Conservation (phyloP, 805 yeast species). For the Trichomonascus vanleenenianus region DNA sequence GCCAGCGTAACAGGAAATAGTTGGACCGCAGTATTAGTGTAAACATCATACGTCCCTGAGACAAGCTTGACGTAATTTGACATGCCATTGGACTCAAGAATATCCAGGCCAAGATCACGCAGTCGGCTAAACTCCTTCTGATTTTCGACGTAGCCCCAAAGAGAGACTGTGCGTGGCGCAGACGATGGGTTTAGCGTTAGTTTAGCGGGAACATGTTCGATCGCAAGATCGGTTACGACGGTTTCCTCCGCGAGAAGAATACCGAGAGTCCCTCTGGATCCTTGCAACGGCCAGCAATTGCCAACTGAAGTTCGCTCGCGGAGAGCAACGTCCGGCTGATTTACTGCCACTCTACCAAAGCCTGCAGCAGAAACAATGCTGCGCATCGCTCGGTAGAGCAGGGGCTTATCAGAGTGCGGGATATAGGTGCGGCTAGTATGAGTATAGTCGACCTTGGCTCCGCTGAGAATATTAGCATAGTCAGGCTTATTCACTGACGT, state of each 20-base stretch:
- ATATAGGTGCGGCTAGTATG: constrained; percentile 20
- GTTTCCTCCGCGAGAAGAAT: constrained; percentile 20
- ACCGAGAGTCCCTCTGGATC: constrained; percentile 23
- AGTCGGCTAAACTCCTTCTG: too few relatives aligned
- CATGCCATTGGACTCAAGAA: not conserved
- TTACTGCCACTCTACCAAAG: constrained; percentile 10
- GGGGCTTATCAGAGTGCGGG: constrained; percentile 9
- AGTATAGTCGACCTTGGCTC: constrained; percentile 20
- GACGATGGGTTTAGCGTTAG: constrained; percentile 17
- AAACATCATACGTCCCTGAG: constrained; percentile 17
- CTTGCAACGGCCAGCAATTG: constrained; percentile 29
- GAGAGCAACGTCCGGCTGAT: constrained; percentile 18
- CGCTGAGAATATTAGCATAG: constrained; percentile 17
- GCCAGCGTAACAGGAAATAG: constrained; percentile 16
- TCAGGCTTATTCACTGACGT: constrained; percentile 9
- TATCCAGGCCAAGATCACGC: too few relatives aligned
- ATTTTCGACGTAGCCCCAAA: constrained; percentile 21
- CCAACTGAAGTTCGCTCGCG: constrained; percentile 18
- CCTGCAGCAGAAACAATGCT: constrained; percentile 10
- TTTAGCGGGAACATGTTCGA: constrained; percentile 22
- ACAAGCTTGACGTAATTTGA: constrained; percentile 17
- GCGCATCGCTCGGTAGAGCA: constrained; percentile 8
- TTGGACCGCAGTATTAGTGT: constrained; percentile 16
- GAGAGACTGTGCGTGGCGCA: constrained; percentile 25
- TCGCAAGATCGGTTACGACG: constrained; percentile 18